Evolutionary conservation across 2,329 filamentous ascomycete species (phyloP).

Genomic region (Pseudogymnoascus sp.): DNA sequence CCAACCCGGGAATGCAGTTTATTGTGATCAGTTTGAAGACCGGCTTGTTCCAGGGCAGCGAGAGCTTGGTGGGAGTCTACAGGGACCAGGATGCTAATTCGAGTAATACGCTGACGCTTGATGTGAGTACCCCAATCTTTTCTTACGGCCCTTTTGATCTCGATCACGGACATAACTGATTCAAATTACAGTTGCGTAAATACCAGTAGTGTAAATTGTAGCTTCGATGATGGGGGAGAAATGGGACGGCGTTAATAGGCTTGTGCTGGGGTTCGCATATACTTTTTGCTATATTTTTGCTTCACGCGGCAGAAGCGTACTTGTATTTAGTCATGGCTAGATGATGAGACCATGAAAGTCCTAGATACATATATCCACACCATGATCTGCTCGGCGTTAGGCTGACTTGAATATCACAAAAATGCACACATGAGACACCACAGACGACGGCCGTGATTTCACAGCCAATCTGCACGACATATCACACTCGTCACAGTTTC

Average conservation of each 20-base stretch:
- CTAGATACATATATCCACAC: conserved; percentile 2
- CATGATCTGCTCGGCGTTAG: neutral
- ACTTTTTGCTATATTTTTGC: neutral
- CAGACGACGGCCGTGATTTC: neutral
- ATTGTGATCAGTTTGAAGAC: conserved; percentile 97
- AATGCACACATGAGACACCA: neutral
- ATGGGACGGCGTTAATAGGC: neutral
- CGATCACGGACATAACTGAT: neutral
- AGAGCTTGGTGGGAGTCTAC: conserved; percentile 92
- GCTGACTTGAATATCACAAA: neutral
- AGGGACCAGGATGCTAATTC: conserved; percentile 90
- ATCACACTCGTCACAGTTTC: neutral
- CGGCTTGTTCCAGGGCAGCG: conserved; percentile 90
- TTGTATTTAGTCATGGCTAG: conserved; percentile 1
- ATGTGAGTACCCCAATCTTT: conserved; percentile 60
- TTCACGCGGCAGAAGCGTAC: neutral
- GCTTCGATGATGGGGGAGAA: neutral
- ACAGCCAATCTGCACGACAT: conserved; percentile 1
- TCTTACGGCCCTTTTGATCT: neutral
- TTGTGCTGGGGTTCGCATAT: neutral
- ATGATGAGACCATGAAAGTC: neutral
- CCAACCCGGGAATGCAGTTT: conserved; percentile 96
- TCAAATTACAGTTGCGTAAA: conserved; percentile 10
- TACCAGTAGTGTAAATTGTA: conserved; percentile 7
- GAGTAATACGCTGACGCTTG: conserved; percentile 81